Evolutionary conservation across 176 grass and related monocot genomes (phyloP), one percentile per base, ranked within the genome.

Genomic region (Calamus simplicifolius): DNA sequence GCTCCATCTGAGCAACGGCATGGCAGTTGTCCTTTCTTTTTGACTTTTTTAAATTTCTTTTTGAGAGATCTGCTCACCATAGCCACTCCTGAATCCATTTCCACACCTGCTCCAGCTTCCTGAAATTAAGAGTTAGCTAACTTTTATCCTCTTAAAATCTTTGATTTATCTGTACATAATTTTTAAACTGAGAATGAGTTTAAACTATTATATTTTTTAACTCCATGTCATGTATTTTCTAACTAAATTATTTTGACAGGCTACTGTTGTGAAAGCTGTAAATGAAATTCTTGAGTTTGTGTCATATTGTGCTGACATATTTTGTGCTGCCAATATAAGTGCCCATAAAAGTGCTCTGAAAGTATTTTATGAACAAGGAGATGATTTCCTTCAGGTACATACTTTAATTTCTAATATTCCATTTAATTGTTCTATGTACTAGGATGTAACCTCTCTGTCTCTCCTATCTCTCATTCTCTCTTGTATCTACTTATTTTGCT

Each of bases 351-450:
- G 56, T 18, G 76, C 77, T 60, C 68, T 73, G 19, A 56, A 86
- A 27, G 55, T 85, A 63, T 67, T 95, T 65, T 85, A 76, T 63
- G 28, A 60, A 71, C 54, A 75, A 66, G 58, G 51, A 75, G 68
- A 74, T 73, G 31, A 63, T 74, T 69, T 81, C 77, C 59, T 52
- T 51, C 63, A 89, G 85, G 89, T 95, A 95, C 52, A 81, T 67
- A 18, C 19, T 78, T 2, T 51, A 72, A 68, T 85, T 43, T 43
- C 3, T 7, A 43, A 43, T 43, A 43, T 7, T 43, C 35, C 12
- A 43, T 43, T 43, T 43, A 43, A 43, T 43, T 43, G 35, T 43
- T 43, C 35, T 2, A 2, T 2, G 8, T 43, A 43, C 8, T 43
- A 35, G 7, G 8, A 43, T 43, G 35, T 43, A 43, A 13, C 12